Conservation (phyloP, 306 rosid species). For the Sechiopsis laciniata region DNA sequence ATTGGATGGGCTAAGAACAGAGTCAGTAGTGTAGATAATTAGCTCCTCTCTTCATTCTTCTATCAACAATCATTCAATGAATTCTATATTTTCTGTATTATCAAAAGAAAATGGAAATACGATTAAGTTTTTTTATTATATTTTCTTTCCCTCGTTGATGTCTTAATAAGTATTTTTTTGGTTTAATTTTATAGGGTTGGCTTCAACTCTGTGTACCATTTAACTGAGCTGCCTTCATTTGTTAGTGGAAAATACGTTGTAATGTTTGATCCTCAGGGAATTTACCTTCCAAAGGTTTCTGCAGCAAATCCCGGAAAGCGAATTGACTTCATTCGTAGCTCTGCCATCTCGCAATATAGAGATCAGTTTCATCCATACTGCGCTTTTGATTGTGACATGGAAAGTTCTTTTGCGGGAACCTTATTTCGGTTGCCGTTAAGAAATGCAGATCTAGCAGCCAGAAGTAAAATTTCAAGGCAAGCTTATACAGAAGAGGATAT, state of each 20-base stretch:
- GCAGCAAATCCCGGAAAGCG: constrained; percentile 94
- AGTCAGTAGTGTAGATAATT: neutral
- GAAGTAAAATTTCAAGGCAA: constrained; percentile 91
- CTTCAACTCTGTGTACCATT: constrained; percentile 95
- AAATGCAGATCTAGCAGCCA: constrained; percentile 60
- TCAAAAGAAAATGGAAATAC: constrained; percentile 6
- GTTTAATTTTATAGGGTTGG: constrained; percentile 59
- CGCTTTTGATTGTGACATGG: constrained; percentile 92
- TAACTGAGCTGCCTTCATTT: constrained; percentile 95
- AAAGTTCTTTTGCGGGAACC: constrained; percentile 67
- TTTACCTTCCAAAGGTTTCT: constrained; percentile 82
- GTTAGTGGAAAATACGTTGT: constrained; percentile 91
- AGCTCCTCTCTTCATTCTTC: constrained; percentile 4
- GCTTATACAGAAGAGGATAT: constrained; percentile 69
- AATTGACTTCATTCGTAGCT: constrained; percentile 71
- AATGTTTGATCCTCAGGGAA: constrained; percentile 90
- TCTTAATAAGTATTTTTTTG: constrained; percentile 26
- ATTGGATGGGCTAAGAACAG: constrained; percentile 6
- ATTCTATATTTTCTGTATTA: neutral
- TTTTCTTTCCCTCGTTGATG: neutral
- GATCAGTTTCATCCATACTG: constrained; percentile 90
- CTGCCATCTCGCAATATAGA: constrained; percentile 56
- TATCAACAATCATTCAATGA: neutral
- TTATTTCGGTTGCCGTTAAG: constrained; percentile 91
- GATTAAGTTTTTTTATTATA: neutral